Evolutionary conservation across 2,329 filamentous ascomycete species (phyloP).

Genomic region (Clarireedia hainanense): DNA sequence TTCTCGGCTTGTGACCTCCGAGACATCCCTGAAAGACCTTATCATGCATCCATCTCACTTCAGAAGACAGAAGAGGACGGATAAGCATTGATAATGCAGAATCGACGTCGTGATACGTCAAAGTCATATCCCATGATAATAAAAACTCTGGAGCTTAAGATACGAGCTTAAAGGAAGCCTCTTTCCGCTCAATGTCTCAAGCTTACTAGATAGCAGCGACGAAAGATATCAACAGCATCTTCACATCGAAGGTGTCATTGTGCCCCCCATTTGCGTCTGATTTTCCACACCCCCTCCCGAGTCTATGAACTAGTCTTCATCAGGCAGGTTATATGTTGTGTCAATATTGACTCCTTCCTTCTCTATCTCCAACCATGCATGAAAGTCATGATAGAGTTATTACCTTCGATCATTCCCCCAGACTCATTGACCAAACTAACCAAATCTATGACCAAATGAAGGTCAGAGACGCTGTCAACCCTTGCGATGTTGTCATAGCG

Average conservation of each 20-base stretch:
- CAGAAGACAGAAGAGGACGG: background rate
- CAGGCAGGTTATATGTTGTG: constrained; percentile 4
- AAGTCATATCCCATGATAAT: background rate
- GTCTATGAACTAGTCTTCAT: background rate
- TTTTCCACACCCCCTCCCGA: background rate
- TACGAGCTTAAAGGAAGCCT: no score
- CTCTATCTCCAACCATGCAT: background rate
- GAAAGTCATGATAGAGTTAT: background rate
- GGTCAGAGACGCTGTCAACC: background rate
- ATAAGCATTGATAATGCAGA: background rate
- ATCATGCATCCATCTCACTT: background rate
- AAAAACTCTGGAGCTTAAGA: background rate
- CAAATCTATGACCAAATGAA: background rate
- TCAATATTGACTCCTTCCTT: constrained; percentile 1
- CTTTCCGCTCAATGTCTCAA: background rate
- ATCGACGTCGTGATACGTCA: background rate
- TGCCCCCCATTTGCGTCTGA: background rate
- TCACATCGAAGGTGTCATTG: constrained; percentile 1
- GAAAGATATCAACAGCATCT: background rate
- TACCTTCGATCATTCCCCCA: background rate
- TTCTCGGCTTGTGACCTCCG: no score
- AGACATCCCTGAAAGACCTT: background rate
- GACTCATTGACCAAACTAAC: background rate
- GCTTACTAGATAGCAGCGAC: background rate
- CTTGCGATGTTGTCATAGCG: background rate